Evolutionary conservation across 257 asterid species (phyloP), one percentile per base, ranked within the genome.

Genomic region (Solanum pimpinellifolium): DNA sequence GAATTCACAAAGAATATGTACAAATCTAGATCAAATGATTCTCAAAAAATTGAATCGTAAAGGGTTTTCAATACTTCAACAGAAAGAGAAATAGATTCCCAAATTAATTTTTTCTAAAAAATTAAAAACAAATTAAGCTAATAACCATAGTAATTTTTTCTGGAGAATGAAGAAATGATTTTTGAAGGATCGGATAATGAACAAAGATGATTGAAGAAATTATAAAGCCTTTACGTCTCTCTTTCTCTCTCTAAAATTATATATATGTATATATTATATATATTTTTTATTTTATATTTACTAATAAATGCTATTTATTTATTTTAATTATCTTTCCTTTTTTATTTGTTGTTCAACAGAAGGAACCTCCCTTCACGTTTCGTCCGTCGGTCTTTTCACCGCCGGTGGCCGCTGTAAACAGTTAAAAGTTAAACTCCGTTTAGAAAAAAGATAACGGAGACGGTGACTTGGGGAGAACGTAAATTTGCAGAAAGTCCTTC

Each of bases 191-290:
- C 88, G 88, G 94, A 90, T 90, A 93, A 91, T 89, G 95, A 93
- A 92, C 78, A 70, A 20, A 90, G 89, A 72, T 85, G 89, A 90
- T 91, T 46, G 82, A 76, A 70, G 81, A 86, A 90, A 81, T 81
- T 56, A 83, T 88, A 84, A 87, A 84, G 87, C 44, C 86, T 88
- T 91, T 85, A 91, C 96, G 94, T 92, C 95, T 93, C 93, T 88
- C 86, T 29, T 13, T 46, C 42, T 73, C 81, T 73, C 81, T 73
- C 29, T 73, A 5, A 70, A 31, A 70, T 31, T 10, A 35, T 73
- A 73, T 74, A 9, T 29, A 25, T 66, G 5, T 10, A 49, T 20
- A 49, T n/a, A 62, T 4, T 20, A 49, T n/a, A 62, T 4, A 20
- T 11, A 20, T 52, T 0, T 52, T 6, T 52, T 52, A 52, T 65